These are phyloP conservation scores for Penicillium sumatraense DNA, from an alignment of 2,329 filamentous ascomycete genomes.

Conservation along the genomic window DNA sequence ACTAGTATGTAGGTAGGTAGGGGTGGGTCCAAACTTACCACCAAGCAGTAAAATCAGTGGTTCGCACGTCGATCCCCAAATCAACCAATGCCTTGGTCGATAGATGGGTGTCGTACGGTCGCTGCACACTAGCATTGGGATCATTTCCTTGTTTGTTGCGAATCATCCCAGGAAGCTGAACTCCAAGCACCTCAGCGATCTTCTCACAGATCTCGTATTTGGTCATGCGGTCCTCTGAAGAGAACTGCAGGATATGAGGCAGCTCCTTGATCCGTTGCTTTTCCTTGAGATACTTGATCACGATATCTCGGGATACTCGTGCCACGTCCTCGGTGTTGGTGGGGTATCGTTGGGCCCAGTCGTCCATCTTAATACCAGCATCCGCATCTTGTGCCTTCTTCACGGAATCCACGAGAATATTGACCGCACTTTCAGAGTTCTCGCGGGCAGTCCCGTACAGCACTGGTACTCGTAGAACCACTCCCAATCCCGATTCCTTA, in stretches of 20 bases:
- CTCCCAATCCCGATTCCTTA: constrained; percentile 58
- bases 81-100: constrained; percentile 75
- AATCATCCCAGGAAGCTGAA: constrained; percentile 70
- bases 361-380: constrained; percentile 74
- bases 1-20: neutral
- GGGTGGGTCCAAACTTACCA: constrained; percentile 60
- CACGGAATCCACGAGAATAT: constrained; percentile 76
- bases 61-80: constrained; percentile 74
- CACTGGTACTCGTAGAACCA: constrained; percentile 80
- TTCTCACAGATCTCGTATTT: constrained; percentile 86
- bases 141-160: constrained; percentile 72
- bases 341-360: constrained; percentile 82
- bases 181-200: constrained; percentile 78
- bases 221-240: constrained; percentile 81
- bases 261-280: constrained; percentile 57
- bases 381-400: constrained; percentile 71
- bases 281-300: constrained; percentile 66
- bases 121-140: constrained; percentile 70
- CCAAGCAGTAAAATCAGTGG: constrained; percentile 78
- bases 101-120: constrained; percentile 87
- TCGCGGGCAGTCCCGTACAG: constrained; percentile 79
- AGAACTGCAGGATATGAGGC: constrained; percentile 79
- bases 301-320: constrained; percentile 75
- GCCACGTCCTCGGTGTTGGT: constrained; percentile 89
- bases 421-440: constrained; percentile 78